Base-by-base conservation (phyloP, 2,329 filamentous ascomycete genomes). In the Lasiodiplodia hormozganensis region DNA sequence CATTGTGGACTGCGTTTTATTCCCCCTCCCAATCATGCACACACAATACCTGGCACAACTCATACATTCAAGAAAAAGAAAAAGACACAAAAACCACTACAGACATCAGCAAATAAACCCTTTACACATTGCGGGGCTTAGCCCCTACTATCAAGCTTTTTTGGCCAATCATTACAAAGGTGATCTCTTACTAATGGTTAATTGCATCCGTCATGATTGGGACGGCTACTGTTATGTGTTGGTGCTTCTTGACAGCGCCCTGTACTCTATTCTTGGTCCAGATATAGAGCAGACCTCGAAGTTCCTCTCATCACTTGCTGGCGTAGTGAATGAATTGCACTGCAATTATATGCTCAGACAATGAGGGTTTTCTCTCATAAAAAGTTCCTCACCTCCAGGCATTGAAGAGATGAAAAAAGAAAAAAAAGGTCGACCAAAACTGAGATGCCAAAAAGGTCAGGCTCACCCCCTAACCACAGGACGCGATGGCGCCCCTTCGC, bases 1-100 rank as follows among this genome's bases (percentile, higher is more conserved):
- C 21, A 52, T 47, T 21, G 10, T 31, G 18, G 25, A 23, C 60
- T 64, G 60, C 60, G 28, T 31, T 28, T 60, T 28, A n/a, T 34
- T 34, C 31, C 31, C 4, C 25, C 8, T 34, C 36, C 28, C 38
- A 21, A 62, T 25, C 43, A 18, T 47, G 8, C 38, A 36, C 23
- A 23, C 43, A 23, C 43, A 52, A 64, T 64, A 52, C 28, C 60
- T n/a, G 16, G 40, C 43, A 47, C 60, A 52, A 34, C 47, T 38
- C 60, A 64, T 38, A 52, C 11, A 25, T 23, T 36, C 21, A 25
- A 25, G 51, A 31, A 62, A 34, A 16, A 25, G 23, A 62, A 31
- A 62, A 34, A 16, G 18, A 49, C 58, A 60, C 36, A 57, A 47
- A 64, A 62, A 49, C 11, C 21, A 25, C 25, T 64, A 64, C 43